Base-by-base conservation (phyloP, 106 monocot species). In the Triglochin maritima region DNA sequence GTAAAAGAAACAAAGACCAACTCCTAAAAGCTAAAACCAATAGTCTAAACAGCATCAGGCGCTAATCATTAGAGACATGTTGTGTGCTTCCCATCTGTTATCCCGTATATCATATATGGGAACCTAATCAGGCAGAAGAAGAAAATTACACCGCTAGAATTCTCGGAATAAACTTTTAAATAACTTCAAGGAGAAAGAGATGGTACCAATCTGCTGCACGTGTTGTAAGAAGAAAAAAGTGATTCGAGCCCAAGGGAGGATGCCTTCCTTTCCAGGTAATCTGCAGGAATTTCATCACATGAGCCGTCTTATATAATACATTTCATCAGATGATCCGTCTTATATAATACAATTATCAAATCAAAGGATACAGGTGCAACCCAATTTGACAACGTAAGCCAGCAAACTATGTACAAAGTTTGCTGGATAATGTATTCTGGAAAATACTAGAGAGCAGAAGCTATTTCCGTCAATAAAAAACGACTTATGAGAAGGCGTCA, bases 141-240 rank as follows among this genome's bases (percentile, higher is more conserved):
- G 1, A 55, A 55, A 3, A 55, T 55, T 55, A 55, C 6, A 0
- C 55, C 5, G 10, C 55, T 3, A 6, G 3, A 55, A 12, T 12
- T 62, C 43, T 62, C 3, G 4, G 44, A 44, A 11, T 4, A 44
- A 11, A 11, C 4, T 69, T 17, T 8, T 41, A 47, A 2, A n/a
- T 44, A 50, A 9, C 42, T 44, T 9, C 5, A 7, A 53, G 44
- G 13, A 41, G 43, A 14, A 46, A 51, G 5, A 60, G 43, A 44
- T 6, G 65, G 54, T 86, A 94, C 94, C 89, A 94, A 70, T 94
- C 94, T 46, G 84, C 80, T 47, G 85, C 71, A 57, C 88, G 81
- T 47, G 88, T 92, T 48, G 92, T 92, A 62, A 92, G 83, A 56
- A 92, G 78, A 78, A 92, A 92, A 92, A 67, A 92, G 81, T 66